A percentile compares a stretch with the other conserved stretches of the same genome.
Evolutionary conservation across 306 rosid species (phyloP).

Genomic region (Echinosophora koreensis): DNA sequence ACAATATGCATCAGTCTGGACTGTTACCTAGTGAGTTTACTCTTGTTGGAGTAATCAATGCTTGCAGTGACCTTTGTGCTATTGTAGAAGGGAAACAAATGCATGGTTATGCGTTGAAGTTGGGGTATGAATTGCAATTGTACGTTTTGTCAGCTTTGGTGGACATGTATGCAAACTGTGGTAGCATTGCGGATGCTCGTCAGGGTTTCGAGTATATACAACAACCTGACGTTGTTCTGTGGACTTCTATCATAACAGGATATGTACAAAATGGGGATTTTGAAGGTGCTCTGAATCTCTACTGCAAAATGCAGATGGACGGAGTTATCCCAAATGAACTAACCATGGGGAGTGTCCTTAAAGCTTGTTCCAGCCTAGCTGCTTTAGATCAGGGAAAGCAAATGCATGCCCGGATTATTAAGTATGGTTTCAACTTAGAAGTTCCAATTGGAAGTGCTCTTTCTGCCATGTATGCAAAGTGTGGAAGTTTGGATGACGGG

Average conservation of each 20-base stretch:
- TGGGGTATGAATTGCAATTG: conserved; percentile 75
- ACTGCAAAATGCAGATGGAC: conserved; percentile 74
- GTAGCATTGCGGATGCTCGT: conserved; percentile 64
- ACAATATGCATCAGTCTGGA: conserved; percentile 68
- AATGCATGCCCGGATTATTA: conserved; percentile 69
- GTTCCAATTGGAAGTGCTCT: conserved; percentile 90
- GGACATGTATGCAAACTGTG: conserved; percentile 91
- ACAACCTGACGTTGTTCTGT: conserved; percentile 80
- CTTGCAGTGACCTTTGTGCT: conserved; percentile 76
- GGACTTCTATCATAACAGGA: conserved; percentile 93
- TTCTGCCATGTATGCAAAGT: conserved; percentile 87
- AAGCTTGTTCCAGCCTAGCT: conserved; percentile 82
- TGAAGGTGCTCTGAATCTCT: conserved; percentile 76
- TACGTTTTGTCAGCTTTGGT: conserved; percentile 82
- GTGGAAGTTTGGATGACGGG: conserved; percentile 81
- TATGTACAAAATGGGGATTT: conserved; percentile 76
- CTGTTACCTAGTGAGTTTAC: conserved; percentile 70
- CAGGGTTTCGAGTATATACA: conserved; percentile 73
- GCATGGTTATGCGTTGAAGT: conserved; percentile 75
- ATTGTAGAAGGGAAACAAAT: conserved; percentile 72
- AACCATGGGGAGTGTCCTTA: conserved; percentile 81
- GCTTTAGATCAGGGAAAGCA: conserved; percentile 93
- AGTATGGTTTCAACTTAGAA: conserved; percentile 74
- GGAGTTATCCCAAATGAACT: conserved; percentile 75
- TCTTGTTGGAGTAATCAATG: conserved; percentile 81